These are phyloP conservation scores for Dryas octopetala DNA, from an alignment of 306 rosid species.

Conservation along the genomic window DNA sequence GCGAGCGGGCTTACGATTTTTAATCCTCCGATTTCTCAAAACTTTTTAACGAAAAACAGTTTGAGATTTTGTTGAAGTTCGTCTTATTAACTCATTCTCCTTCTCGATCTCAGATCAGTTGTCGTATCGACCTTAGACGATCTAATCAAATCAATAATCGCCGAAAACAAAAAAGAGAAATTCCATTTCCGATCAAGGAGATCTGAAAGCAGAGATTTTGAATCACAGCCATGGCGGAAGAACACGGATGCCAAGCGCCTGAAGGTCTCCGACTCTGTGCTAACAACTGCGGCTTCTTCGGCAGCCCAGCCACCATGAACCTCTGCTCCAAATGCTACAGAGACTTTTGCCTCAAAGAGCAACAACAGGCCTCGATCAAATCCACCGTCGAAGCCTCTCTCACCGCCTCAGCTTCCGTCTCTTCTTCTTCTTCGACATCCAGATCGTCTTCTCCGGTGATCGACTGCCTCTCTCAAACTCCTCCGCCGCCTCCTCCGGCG, in stretches of 20 bases:
- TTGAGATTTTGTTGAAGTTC: not conserved
- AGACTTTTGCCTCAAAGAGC: slow-evolving; percentile 56
- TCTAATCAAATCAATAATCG: not conserved
- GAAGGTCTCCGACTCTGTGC: slow-evolving; percentile 85
- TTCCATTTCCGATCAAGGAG: not conserved
- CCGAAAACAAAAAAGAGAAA: not conserved
- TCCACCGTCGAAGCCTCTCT: slow-evolving; percentile 75
- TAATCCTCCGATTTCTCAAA: too few relatives aligned
- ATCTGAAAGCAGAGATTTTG: slow-evolving; percentile 8
- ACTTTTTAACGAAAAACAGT: not conserved
- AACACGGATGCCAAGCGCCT: slow-evolving; percentile 81
- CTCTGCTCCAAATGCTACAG: slow-evolving; percentile 91
- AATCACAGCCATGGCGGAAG: slow-evolving; percentile 70
- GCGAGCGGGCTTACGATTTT: not conserved
- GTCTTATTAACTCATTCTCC: not conserved
- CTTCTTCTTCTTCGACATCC: slow-evolving; percentile 11
- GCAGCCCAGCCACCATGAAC: slow-evolving; percentile 83
- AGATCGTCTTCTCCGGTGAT: slow-evolving; percentile 1
- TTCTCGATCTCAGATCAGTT: not conserved
- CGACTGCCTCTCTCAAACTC: slow-evolving; percentile 23
- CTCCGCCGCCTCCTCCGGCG: slow-evolving; percentile 32
- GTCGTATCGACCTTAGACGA: not conserved
- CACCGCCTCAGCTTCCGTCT: slow-evolving; percentile 17
- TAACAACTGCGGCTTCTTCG: slow-evolving; percentile 95
- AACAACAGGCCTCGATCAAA: slow-evolving; percentile 72